These are phyloP conservation scores for Auricularia auricula-judae DNA, from an alignment of 768 basidiomycete genomes.

Conservation along the genomic window DNA sequence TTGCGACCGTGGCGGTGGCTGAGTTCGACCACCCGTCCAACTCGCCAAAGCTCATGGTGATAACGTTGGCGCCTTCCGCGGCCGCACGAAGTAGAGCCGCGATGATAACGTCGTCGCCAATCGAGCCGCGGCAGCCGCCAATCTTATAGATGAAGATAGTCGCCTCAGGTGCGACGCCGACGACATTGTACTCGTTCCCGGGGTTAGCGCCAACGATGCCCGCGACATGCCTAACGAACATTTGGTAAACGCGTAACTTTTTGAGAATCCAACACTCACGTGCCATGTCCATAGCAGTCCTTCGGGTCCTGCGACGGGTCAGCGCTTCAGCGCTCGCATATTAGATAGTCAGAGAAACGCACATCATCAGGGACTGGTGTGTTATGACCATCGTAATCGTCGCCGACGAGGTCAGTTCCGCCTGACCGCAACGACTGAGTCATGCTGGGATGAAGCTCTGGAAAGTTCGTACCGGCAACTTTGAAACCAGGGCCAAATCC, in stretches of 20 bases:
- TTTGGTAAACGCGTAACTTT: background rate
- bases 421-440: background rate
- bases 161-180: slow-evolving; percentile 26
- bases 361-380: background rate
- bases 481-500: slow-evolving; percentile 8
- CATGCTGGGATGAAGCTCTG: background rate
- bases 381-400: background rate
- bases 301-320: background rate
- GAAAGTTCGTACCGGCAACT: background rate
- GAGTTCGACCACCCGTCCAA: slow-evolving; percentile 8
- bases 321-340: slow-evolving; percentile 7
- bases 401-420: slow-evolving; percentile 9
- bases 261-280: background rate
- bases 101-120: slow-evolving; percentile 13
- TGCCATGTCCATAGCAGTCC: slow-evolving; percentile 3
- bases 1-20: slow-evolving; percentile 1
- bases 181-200: slow-evolving; percentile 22
- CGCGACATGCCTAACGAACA: background rate
- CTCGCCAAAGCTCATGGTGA: slow-evolving; percentile 25
- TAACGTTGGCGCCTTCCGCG: slow-evolving; percentile 22
- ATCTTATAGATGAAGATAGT: slow-evolving; percentile 17
- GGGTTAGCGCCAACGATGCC: slow-evolving; percentile 19
- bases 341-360: background rate
- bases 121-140: slow-evolving; percentile 9
- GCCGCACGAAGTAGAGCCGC: slow-evolving; percentile 6